Evolutionary conservation across 768 basidiomycete genomes (phyloP), one percentile per base, ranked within the genome.

Genomic region (Trametopsis cervina): DNA sequence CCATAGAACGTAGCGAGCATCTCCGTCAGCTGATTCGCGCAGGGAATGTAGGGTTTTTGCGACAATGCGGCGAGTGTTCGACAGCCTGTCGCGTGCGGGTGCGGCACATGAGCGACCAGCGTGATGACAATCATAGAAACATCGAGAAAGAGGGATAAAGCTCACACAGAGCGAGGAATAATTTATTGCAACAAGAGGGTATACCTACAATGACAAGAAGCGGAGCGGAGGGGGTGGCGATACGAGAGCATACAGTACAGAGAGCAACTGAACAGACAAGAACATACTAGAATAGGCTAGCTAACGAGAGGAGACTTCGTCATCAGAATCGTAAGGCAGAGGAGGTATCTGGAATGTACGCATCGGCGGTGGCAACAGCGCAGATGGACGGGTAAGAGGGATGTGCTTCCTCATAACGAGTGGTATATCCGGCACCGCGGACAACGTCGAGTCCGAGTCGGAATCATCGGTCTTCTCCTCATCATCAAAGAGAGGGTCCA

Each of bases 401-500:
- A 43, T 43, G 27, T 23, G 18, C 27, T 43, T 18, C 15, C 29
- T 33, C 20, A 29, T 25, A 3, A 29, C 17, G 10, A 29, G 44
- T 12, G 44, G 44, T 20, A 20, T 27, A 27, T 47, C 46, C 7
- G 38, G 18, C 24, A 47, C 17, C 10, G 39, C 38, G 9, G 29
- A 33, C 29, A 33, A 15, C 10, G 21, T 37, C 17, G 27, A 43
- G 3, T 46, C 43, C 11, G 21, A 9, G 15, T 50, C 47, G 15
- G 51, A 52, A 39, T 54, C 52, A 18, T 57, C 50, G 7, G 41
- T 52, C 29, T 50, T 47, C 22, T 49, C 42, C 29, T 33, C 29
- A 3, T 40, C 47, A 4, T 42, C 36, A 0, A 52, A 47, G 4
- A 80, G 75, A 4, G 51, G 51, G 17, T 40, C 36, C 6, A 88